Evolutionary conservation across 1,139 yeast genomes (phyloP).

Genomic region (Hyphopichia burtonii): DNA sequence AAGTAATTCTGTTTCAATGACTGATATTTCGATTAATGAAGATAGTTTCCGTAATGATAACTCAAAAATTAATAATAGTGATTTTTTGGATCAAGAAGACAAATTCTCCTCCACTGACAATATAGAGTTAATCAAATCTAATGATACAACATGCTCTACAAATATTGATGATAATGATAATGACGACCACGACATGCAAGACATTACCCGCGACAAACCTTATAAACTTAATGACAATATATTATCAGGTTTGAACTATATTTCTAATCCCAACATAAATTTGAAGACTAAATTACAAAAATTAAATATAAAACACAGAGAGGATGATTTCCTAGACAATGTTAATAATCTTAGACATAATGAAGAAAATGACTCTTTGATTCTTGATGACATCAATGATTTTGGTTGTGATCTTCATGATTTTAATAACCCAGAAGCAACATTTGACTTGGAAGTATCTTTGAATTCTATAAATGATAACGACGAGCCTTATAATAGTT

Average conservation of each 20-base stretch:
- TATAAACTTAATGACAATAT: background rate
- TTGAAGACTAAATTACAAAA: conserved; percentile 4
- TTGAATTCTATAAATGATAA: conserved; percentile 3
- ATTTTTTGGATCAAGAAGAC: conserved; percentile 13
- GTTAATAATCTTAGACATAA: conserved; percentile 36
- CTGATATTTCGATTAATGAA: conserved; percentile 6
- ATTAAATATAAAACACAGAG: conserved; percentile 7
- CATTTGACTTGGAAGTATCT: conserved; percentile 2
- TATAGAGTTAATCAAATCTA: conserved; percentile 18
- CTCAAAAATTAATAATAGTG: background rate
- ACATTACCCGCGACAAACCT: background rate
- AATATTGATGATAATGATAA: conserved; percentile 11
- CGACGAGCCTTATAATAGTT: background rate
- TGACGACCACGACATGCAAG: conserved; percentile 1
- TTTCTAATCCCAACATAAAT: conserved; percentile 1
- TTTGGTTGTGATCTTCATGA: conserved; percentile 12
- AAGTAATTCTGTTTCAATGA: conserved; percentile 1
- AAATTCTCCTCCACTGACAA: conserved; percentile 24
- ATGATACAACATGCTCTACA: conserved; percentile 20
- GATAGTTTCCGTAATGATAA: conserved; percentile 4
- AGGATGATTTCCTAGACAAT: conserved; percentile 22
- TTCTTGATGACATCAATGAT: conserved; percentile 13
- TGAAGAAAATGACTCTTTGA: conserved; percentile 15
- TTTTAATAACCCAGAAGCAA: conserved; percentile 2
- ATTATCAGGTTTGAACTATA: background rate